Conservation (phyloP, 1,139 yeast species). For the Candida gigantensis region DNA sequence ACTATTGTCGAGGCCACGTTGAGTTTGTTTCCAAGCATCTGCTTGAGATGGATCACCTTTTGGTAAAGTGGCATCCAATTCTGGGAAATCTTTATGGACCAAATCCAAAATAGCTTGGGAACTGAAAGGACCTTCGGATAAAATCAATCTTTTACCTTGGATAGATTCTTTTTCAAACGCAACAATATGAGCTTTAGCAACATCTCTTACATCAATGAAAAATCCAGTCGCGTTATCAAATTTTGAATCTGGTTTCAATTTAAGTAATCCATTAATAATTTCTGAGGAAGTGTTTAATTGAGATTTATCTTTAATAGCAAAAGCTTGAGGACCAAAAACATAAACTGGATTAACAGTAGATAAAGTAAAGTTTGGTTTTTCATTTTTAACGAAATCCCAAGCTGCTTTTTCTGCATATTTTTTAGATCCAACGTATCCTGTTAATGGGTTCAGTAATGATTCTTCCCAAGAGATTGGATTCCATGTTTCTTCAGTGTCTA, state of each 20-base stretch:
- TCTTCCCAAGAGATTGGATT: slow-evolving; percentile 36
- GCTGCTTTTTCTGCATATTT: slow-evolving; percentile 52
- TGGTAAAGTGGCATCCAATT: slow-evolving; percentile 17
- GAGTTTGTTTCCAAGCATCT: slow-evolving; percentile 4
- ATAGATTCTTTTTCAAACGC: slow-evolving; percentile 30
- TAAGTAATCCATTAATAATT: slow-evolving; percentile 26
- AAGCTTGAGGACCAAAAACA: slow-evolving; percentile 49
- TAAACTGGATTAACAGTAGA: slow-evolving; percentile 47
- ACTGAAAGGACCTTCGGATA: slow-evolving; percentile 26
- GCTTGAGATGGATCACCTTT: slow-evolving; percentile 9
- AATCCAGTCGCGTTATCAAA: slow-evolving; percentile 21
- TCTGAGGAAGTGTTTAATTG: slow-evolving; percentile 46
- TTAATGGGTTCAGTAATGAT: slow-evolving; percentile 24
- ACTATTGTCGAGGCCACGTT: slow-evolving; percentile 13
- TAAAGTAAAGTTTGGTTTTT: slow-evolving; percentile 41
- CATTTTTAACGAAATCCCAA: slow-evolving; percentile 42
- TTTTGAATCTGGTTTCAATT: slow-evolving; percentile 12
- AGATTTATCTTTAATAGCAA: slow-evolving; percentile 28
- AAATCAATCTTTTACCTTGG: slow-evolving; percentile 28
- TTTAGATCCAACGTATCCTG: slow-evolving; percentile 54
- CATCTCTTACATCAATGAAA: slow-evolving; percentile 53
- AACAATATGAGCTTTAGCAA: slow-evolving; percentile 48
- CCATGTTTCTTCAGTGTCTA: slow-evolving; percentile 37
- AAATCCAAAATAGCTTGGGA: slow-evolving; percentile 24
- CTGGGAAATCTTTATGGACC: slow-evolving; percentile 22